phyloP scores from a whole-genome alignment of 768 basidiomycete species.

The Tricholoma furcatifolium region DNA sequence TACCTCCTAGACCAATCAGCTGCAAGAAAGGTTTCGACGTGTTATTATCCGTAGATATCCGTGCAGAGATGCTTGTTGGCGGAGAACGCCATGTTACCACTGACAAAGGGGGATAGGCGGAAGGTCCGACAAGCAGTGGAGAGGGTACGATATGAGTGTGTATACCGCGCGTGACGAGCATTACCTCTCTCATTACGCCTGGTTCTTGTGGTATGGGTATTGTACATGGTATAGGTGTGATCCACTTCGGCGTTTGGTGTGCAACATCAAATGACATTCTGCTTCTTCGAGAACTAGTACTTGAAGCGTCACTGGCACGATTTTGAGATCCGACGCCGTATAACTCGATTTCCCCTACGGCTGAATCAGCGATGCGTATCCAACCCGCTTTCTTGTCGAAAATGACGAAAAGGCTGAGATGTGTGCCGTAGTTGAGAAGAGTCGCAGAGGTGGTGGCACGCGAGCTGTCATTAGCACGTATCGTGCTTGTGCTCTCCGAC shows the following conservation, averaged over 20 bases:
- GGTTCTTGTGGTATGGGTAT: constrained; percentile 37
- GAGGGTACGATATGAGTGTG: constrained; percentile 65
- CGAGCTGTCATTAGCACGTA: constrained; percentile 30
- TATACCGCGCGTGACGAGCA: constrained; percentile 69
- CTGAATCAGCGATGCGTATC: constrained; percentile 78
- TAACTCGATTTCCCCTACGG: constrained; percentile 76
- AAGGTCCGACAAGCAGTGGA: constrained; percentile 58
- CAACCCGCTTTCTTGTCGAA: constrained; percentile 89
- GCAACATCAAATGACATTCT: constrained; percentile 30
- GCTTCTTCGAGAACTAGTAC: constrained; percentile 29
- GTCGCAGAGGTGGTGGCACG: constrained; percentile 28
- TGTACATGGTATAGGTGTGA: constrained; percentile 46
- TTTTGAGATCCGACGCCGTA: constrained; percentile 37
- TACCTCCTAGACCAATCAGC: constrained; percentile 57
- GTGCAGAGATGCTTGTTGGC: constrained; percentile 53
- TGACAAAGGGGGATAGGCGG: constrained; percentile 48
- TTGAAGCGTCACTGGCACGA: constrained; percentile 22
- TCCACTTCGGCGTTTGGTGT: constrained; percentile 44
- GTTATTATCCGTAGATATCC: constrained; percentile 33
- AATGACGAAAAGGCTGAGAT: constrained; percentile 76
- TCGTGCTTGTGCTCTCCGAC: constrained; percentile 38
- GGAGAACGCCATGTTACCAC: constrained; percentile 55
- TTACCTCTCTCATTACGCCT: constrained; percentile 40
- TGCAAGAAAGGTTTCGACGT: constrained; percentile 53
- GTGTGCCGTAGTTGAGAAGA: constrained; percentile 56